Conservation (phyloP, 31 red algal genomes). For the Odonthalia washingtoniensis region DNA sequence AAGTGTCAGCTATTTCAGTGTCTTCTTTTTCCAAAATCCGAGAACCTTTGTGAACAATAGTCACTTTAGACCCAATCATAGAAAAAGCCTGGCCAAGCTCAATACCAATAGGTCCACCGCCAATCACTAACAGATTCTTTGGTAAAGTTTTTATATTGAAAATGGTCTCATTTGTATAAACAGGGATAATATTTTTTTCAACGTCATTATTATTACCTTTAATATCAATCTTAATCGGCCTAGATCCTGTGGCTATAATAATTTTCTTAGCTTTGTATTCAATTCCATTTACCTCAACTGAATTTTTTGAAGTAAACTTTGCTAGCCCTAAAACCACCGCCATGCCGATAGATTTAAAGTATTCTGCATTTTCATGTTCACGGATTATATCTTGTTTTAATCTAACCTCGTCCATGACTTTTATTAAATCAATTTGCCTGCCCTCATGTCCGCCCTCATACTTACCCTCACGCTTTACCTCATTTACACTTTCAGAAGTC, state of each 20-base stretch:
- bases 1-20: conserved; percentile 79
- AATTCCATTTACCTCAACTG: conserved; percentile 75
- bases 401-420: conserved; percentile 89
- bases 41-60: conserved; percentile 92
- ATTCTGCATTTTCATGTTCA: conserved; percentile 35
- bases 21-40: conserved; percentile 89
- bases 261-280: conserved; percentile 85
- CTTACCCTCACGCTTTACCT: conserved; percentile 83
- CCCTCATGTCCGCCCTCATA: conserved; percentile 65
- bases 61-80: conserved; percentile 90
- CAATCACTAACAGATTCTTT: conserved; percentile 95
- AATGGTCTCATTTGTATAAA: conserved; percentile 84
- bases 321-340: conserved; percentile 88
- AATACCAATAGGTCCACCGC: conserved; percentile 95
- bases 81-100: conserved; percentile 98
- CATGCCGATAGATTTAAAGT: conserved; percentile 95
- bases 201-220: conserved; percentile 77
- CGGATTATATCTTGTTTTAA: conserved; percentile 91
- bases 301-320: conserved; percentile 46
- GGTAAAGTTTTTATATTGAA: conserved; percentile 82
- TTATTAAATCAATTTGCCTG: conserved; percentile 76
- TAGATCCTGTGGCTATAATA: conserved; percentile 91
- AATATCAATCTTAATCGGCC: conserved; percentile 64
- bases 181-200: conserved; percentile 26
- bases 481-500: conserved; percentile 48